Conservation (phyloP, 768 basidiomycete genomes). For the Neoboletus magnificus region DNA sequence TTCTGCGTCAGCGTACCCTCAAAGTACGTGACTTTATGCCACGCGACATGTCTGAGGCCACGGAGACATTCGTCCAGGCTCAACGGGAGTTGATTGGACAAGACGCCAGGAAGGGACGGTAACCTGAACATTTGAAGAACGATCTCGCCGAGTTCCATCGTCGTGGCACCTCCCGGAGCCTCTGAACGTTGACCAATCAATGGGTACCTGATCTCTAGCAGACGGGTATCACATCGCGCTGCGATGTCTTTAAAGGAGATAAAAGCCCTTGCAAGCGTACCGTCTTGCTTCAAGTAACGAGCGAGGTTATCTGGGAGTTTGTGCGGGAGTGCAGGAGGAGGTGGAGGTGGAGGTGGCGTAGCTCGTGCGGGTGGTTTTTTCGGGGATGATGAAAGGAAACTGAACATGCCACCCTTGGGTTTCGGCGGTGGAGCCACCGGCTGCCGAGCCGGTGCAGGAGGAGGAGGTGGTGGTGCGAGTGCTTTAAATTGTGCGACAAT, state of each 20-base stretch:
- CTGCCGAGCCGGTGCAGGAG: conserved; percentile 42
- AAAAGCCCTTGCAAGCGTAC: conserved; percentile 85
- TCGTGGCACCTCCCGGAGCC: conserved; percentile 47
- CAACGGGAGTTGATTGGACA: conserved; percentile 77
- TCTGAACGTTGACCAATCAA: conserved; percentile 74
- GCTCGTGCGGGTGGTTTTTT: conserved; percentile 62
- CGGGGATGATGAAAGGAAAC: conserved; percentile 70
- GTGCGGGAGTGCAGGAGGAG: conserved; percentile 35
- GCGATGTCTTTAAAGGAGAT: conserved; percentile 89
- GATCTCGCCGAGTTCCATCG: conserved; percentile 81
- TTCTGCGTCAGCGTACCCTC: conserved; percentile 90
- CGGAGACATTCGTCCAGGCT: conserved; percentile 90
- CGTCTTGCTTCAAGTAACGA: conserved; percentile 78
- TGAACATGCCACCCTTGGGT: conserved; percentile 62
- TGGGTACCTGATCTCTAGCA: conserved; percentile 81
- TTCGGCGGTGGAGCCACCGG: conserved; percentile 48
- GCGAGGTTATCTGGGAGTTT: conserved; percentile 72
- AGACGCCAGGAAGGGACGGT: conserved; percentile 82
- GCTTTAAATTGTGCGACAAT: conserved; percentile 76
- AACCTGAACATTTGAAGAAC: conserved; percentile 88
- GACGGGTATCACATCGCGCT: conserved; percentile 73
- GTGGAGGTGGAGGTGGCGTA: conserved; percentile 30
- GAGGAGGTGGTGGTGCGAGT: conserved; percentile 50
- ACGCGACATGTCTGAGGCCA: conserved; percentile 83
- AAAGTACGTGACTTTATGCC: conserved; percentile 94